A percentile compares a stretch with the other conserved stretches of the same genome.
These are phyloP conservation scores for Neopestalotiopsis sp. DNA, from an alignment of 2,329 filamentous ascomycete species.

Conservation along the genomic window DNA sequence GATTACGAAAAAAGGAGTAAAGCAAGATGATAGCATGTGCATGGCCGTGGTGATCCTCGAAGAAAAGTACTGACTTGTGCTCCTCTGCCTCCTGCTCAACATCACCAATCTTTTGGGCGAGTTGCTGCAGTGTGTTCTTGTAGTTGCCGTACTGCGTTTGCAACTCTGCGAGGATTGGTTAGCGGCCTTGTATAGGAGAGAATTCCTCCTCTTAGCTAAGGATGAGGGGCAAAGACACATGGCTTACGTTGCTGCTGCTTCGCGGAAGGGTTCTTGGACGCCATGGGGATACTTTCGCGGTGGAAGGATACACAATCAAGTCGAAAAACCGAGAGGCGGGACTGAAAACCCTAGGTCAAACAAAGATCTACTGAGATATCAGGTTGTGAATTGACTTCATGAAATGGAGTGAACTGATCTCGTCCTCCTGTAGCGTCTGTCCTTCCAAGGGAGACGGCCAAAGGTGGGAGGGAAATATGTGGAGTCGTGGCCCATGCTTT, in stretches of 20 bases:
- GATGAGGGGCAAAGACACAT: not conserved
- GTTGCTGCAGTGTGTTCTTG: constrained; percentile 81
- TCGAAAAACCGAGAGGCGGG: not conserved
- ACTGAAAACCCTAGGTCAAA: not conserved
- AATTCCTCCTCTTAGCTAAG: not conserved
- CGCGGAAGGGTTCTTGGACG: constrained; percentile 57
- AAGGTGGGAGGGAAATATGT: constrained; percentile 5
- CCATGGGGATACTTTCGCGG: constrained; percentile 41
- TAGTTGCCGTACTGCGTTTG: constrained; percentile 81
- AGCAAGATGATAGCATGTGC: not conserved
- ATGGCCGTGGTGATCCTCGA: not conserved
- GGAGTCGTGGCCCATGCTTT: constrained; percentile 15
- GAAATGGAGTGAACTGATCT: not conserved
- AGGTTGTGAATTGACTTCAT: not conserved
- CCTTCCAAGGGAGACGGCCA: not conserved
- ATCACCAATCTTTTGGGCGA: constrained; percentile 95
- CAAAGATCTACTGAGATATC: not conserved
- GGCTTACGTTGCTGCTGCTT: constrained; percentile 76
- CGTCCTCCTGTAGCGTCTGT: not conserved
- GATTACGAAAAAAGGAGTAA: not conserved
- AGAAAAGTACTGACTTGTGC: constrained; percentile 76
- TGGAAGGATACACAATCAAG: not conserved
- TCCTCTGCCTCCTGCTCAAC: constrained; percentile 98
- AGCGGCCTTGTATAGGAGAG: not conserved
- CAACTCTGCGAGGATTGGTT: constrained; percentile 62